These are phyloP conservation scores for Solanum hybrid DNA, from an alignment of 305 asterid species.

Conservation along the genomic window DNA sequence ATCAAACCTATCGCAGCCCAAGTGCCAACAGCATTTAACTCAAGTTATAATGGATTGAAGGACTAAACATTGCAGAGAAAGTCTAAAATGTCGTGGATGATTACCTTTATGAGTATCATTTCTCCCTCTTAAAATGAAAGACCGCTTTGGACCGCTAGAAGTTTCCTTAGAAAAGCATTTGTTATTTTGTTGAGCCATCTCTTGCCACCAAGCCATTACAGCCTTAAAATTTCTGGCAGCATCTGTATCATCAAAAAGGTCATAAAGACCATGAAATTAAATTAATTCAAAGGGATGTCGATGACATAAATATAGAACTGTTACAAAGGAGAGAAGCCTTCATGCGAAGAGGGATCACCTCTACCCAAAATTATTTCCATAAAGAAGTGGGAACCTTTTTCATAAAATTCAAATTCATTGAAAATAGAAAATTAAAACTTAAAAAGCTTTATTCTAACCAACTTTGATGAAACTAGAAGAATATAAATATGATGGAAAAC, in stretches of 20 bases:
- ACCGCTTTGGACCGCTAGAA: constrained; percentile 20
- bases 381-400: not conserved
- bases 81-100: constrained; percentile 11
- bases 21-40: not conserved
- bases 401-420: not conserved
- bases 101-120: constrained; percentile 53
- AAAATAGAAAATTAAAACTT: not conserved
- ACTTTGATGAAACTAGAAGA: not conserved
- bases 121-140: constrained; percentile 26
- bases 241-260: constrained; percentile 31
- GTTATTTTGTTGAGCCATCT: constrained; percentile 87
- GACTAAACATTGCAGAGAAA: not conserved
- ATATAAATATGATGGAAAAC: not conserved
- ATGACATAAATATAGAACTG: not conserved
- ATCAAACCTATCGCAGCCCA: not conserved
- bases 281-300: not conserved
- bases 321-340: constrained; percentile 1
- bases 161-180: constrained; percentile 35
- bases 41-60: not conserved
- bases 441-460: not conserved
- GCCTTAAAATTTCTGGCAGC: constrained; percentile 63
- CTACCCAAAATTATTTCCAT: not conserved
- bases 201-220: constrained; percentile 98
- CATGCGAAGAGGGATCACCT: not conserved
- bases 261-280: not conserved